A percentile compares a stretch with the other conserved stretches of the same genome.
These are phyloP conservation scores for Apiospora phragmitis DNA, from an alignment of 2,329 filamentous ascomycete species.

Conservation along the genomic window DNA sequence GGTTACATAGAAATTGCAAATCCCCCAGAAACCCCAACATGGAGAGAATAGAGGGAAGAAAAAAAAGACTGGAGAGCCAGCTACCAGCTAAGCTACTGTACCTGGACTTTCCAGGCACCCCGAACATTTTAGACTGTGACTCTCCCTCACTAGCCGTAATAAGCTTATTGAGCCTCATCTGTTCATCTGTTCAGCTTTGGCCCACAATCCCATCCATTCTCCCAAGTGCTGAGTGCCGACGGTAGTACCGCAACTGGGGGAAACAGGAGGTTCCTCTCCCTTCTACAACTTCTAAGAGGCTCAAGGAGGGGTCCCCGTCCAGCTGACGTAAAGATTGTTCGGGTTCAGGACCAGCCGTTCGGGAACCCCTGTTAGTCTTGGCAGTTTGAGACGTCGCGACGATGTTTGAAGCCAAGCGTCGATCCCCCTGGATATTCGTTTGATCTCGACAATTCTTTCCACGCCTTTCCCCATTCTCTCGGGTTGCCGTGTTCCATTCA, in stretches of 20 bases:
- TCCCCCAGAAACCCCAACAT: conserved; percentile 5
- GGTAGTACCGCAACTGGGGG: not conserved
- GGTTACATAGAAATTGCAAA: not conserved
- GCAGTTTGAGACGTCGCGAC: conserved; percentile 9
- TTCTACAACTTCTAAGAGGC: not conserved
- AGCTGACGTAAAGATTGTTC: not conserved
- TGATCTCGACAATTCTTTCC: conserved; percentile 7
- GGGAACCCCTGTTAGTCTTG: not conserved
- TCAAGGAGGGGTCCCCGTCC: not conserved
- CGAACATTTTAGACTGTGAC: not conserved
- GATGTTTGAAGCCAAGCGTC: conserved; percentile 9
- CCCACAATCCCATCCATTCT: not conserved
- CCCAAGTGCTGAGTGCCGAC: not conserved
- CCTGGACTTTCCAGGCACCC: not conserved
- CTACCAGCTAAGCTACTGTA: not conserved
- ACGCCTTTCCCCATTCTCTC: not conserved
- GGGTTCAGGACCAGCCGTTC: not conserved
- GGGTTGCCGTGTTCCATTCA: not conserved
- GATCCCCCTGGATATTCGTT: conserved; percentile 8
- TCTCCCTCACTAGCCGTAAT: not conserved
- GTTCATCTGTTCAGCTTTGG: not conserved
- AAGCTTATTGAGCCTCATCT: conserved; percentile 1
- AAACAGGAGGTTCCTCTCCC: not conserved
- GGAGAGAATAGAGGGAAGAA: not conserved
- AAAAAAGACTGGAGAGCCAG: not conserved